Conservation (phyloP, 2,329 filamentous ascomycete genomes). For the Sordariomycetes sp. region DNA sequence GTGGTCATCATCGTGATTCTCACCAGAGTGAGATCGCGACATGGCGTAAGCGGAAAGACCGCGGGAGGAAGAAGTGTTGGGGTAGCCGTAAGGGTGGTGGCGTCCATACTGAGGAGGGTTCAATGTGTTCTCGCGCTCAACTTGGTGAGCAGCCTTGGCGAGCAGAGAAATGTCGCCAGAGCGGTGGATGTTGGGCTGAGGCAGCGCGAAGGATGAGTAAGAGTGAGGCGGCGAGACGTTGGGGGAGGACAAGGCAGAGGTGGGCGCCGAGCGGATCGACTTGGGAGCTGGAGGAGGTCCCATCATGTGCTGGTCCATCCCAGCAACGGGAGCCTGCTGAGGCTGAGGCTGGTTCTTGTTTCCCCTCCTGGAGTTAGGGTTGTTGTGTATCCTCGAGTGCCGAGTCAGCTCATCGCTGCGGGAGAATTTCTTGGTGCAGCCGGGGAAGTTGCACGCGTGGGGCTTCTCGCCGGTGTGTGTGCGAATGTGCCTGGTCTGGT, state of each 20-base stretch:
- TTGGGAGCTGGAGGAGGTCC: constrained; percentile 65
- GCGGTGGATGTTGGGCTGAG: constrained; percentile 32
- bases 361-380: constrained; percentile 88
- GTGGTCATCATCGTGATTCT: constrained; percentile 68
- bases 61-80: constrained; percentile 44
- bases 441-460: constrained; percentile 88
- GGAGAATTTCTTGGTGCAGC: constrained; percentile 95
- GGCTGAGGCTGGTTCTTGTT: constrained; percentile 60
- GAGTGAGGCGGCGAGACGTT: constrained; percentile 94
- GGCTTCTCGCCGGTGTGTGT: constrained; percentile 98
- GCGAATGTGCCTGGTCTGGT: constrained; percentile 84
- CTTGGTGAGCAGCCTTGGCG: constrained; percentile 50
- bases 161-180: constrained; percentile 45
- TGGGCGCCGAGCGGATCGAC: constrained; percentile 80
- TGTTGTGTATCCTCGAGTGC: constrained; percentile 97
- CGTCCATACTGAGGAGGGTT: constrained; percentile 27
- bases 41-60: constrained; percentile 83
- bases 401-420: constrained; percentile 93
- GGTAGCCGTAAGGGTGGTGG: constrained; percentile 40
- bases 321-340: constrained; percentile 22
- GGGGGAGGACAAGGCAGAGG: constrained; percentile 80
- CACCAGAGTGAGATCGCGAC: constrained; percentile 79
- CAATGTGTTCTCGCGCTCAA: constrained; percentile 47
- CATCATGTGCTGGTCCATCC: constrained; percentile 59
- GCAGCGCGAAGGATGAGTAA: constrained; percentile 60